A percentile compares a stretch with the other conserved stretches of the same genome.
These are phyloP conservation scores for Scenedesmus sp. DNA, from an alignment of 163 green algal genomes.

Conservation along the genomic window DNA sequence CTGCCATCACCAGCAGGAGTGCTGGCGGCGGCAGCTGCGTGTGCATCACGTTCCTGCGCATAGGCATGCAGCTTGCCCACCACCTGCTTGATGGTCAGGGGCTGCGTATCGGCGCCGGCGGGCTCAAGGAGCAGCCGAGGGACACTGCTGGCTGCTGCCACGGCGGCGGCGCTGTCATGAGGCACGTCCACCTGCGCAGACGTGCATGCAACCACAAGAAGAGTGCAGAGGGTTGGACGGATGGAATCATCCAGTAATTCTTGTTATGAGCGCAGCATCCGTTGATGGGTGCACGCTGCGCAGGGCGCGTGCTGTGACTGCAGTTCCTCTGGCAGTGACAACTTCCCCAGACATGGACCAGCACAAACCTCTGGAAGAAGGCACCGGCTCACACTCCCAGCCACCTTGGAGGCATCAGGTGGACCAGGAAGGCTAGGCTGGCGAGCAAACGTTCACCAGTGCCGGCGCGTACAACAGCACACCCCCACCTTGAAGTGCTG, in stretches of 20 bases:
- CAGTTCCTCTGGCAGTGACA: slow-evolving; percentile 9
- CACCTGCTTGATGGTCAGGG: not conserved
- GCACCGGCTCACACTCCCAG: not conserved
- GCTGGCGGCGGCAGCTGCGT: not conserved
- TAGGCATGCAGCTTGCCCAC: not conserved
- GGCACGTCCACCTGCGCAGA: not conserved
- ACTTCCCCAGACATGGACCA: too few relatives aligned
- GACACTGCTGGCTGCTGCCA: not conserved
- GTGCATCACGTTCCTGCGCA: not conserved
- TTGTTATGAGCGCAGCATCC: not conserved
- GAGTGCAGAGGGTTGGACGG: not conserved
- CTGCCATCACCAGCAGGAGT: not conserved
- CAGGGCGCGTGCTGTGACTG: too few relatives aligned
- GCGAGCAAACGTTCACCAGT: too few relatives aligned
- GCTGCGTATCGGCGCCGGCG: not conserved
- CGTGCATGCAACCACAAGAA: not conserved
- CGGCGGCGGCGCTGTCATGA: not conserved
- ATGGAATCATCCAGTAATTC: too few relatives aligned
- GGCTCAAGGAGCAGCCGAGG: not conserved
- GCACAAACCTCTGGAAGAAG: too few relatives aligned
- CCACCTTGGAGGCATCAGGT: too few relatives aligned
- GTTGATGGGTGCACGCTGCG: not conserved
- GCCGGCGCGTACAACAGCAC: not conserved
- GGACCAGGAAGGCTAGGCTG: too few relatives aligned
- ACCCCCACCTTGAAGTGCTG: slow-evolving; percentile 3